Base-by-base conservation (phyloP, 1,284 basidiomycete species). In the Moniliophthora roreri region DNA sequence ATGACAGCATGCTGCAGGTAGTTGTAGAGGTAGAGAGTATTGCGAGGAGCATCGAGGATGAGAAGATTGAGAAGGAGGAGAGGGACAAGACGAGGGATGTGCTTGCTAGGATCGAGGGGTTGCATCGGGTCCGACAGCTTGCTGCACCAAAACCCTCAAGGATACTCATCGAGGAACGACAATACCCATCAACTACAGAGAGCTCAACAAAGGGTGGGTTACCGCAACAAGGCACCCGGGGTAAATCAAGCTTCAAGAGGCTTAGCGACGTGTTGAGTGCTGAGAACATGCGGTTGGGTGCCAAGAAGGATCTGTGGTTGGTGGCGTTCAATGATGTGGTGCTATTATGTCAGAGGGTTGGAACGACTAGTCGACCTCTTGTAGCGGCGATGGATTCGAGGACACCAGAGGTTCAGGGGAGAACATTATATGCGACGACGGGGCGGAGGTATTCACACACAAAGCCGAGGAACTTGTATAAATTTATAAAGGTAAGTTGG, bases 321-420 rank as follows among this genome's bases (percentile, higher is more conserved):
- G 91, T 99, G 0, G 82, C 87, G 11, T 98, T 99, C 75, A 95
- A 95, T 52, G 96, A 99, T 66, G 95, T 99, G 42, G 89, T 95
- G 11, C 74, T 99, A 41, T 81, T 93, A 48, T 98, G 95, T 68
- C 93, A 95, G 65, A 80, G 92, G 50, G 89, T 86, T 1, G 96
- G 96, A 10, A 89, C 88, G 8, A 99, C 96, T 0, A 89, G 87
- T 4, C 68, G 98, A 46, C 94, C 95, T 0, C 72, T 97, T 54
- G 88, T 85, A 9, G 81, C 90, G 8, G 80, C 83, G n/a, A 79
- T 82, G 21, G 85, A 80, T 62, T 83, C 81, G 48, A 75, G 85
- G 58, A 82, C 81, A 60, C 88, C 87, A n/a, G 91, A 91, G 53
- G 68, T 89, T 41, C 86, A 88, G 66, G 84, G 85, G 42, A 89